These are phyloP conservation scores for Proteromonas lacertae DNA, from an alignment of 352 stramenopile species.

Conservation along the genomic window DNA sequence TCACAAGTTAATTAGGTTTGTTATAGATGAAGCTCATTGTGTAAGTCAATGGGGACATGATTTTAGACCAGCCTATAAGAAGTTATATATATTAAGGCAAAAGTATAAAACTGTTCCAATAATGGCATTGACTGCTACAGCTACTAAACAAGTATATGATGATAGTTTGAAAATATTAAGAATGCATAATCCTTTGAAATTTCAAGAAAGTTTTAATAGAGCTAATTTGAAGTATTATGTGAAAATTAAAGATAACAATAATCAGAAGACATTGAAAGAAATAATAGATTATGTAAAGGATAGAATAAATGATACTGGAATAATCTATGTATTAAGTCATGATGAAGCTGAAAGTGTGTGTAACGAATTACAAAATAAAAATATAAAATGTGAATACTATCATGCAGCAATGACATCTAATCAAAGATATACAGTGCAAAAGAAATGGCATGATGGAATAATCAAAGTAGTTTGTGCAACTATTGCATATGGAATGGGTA, in stretches of 20 bases:
- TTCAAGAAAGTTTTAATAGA: not conserved
- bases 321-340: too few relatives aligned
- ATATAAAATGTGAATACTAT: constrained; percentile 17
- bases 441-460: constrained; percentile 8
- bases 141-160: constrained; percentile 19
- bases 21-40: constrained; percentile 87
- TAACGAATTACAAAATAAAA: too few relatives aligned
- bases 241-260: too few relatives aligned
- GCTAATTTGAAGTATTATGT: not conserved
- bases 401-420: constrained; percentile 13
- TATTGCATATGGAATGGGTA: constrained; percentile 66
- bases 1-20: constrained; percentile 60
- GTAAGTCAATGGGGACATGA: constrained; percentile 60
- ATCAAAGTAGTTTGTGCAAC: constrained; percentile 16
- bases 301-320: too few relatives aligned
- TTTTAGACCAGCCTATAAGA: constrained; percentile 89
- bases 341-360: too few relatives aligned
- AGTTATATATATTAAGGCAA: constrained; percentile 30
- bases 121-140: constrained; percentile 54
- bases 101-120: constrained; percentile 49
- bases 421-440: constrained; percentile 13
- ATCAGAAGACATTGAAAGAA: too few relatives aligned
- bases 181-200: constrained; percentile 1
- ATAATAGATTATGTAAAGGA: too few relatives aligned
- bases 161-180: constrained; percentile 10